These are phyloP conservation scores for Canavalia ensiformis DNA, from an alignment of 306 rosid species.

Conservation along the genomic window DNA sequence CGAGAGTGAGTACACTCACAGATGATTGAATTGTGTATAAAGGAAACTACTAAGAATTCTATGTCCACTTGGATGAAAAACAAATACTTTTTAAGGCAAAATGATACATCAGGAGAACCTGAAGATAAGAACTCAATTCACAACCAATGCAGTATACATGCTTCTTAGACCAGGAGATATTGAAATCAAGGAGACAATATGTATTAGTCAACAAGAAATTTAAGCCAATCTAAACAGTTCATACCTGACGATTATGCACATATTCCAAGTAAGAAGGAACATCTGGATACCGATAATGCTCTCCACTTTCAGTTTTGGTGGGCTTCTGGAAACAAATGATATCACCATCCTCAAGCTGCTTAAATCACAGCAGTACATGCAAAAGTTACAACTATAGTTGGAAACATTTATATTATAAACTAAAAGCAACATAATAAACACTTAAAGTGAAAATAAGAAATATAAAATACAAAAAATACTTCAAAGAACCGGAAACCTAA, in stretches of 20 bases:
- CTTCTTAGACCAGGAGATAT: background rate
- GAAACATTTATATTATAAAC: slow-evolving; percentile 10
- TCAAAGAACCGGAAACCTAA: background rate
- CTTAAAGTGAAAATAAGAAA: slow-evolving; percentile 2
- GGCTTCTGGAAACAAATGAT: slow-evolving; percentile 90
- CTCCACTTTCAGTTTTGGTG: slow-evolving; percentile 54
- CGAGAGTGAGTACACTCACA: background rate
- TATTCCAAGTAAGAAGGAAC: slow-evolving; percentile 89
- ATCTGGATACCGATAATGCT: slow-evolving; percentile 73
- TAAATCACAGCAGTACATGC: slow-evolving; percentile 34
- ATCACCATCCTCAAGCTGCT: slow-evolving; percentile 95
- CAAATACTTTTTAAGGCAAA: background rate
- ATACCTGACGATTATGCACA: slow-evolving; percentile 94
- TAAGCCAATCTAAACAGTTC: background rate
- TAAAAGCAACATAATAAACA: slow-evolving; percentile 1
- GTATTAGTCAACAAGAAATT: background rate
- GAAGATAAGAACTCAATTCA: background rate
- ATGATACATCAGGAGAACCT: background rate
- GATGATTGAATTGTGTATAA: background rate
- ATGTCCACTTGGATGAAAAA: background rate
- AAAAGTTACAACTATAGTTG: slow-evolving; percentile 4
- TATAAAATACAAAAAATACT: slow-evolving; percentile 13
- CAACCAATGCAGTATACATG: background rate
- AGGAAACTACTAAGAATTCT: background rate
- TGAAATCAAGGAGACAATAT: slow-evolving; percentile 5